These are phyloP conservation scores for Rhododendron ovatum DNA, from an alignment of 148 eudicot species.

Conservation along the genomic window DNA sequence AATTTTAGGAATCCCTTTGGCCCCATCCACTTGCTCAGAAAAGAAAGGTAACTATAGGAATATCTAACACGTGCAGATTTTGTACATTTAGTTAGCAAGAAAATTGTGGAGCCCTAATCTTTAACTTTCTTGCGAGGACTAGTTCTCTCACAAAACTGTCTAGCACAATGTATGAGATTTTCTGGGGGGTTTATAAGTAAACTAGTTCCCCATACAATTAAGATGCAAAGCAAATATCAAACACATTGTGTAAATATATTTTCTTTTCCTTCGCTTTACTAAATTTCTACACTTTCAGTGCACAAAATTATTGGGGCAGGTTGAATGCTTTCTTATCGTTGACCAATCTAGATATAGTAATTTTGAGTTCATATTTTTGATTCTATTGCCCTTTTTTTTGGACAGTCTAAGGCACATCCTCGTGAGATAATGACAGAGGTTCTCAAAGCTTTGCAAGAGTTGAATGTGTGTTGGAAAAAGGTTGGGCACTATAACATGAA, in stretches of 20 bases:
- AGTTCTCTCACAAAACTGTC: background rate
- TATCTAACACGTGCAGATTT: background rate
- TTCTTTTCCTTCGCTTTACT: background rate
- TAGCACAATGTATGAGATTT: background rate
- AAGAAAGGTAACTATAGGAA: background rate
- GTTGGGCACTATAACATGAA: slow-evolving; percentile 94
- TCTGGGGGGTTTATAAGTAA: background rate
- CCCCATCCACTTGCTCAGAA: background rate
- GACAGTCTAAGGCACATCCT: slow-evolving; percentile 90
- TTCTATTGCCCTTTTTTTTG: background rate
- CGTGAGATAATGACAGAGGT: slow-evolving; percentile 91
- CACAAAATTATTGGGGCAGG: background rate
- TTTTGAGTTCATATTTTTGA: background rate
- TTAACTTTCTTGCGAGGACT: background rate
- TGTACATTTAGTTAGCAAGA: background rate
- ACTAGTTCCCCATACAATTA: background rate
- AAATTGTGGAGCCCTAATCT: background rate
- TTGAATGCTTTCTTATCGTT: background rate
- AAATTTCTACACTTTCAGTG: background rate
- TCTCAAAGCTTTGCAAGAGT: slow-evolving; percentile 82
- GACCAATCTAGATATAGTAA: background rate
- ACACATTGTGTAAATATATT: background rate
- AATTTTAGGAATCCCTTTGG: background rate
- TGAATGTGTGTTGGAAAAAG: slow-evolving; percentile 91
- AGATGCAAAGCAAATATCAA: background rate